Evolutionary conservation across 371 early-diverging fungal genomes (phyloP).

Genomic region (Mortierella sp.): DNA sequence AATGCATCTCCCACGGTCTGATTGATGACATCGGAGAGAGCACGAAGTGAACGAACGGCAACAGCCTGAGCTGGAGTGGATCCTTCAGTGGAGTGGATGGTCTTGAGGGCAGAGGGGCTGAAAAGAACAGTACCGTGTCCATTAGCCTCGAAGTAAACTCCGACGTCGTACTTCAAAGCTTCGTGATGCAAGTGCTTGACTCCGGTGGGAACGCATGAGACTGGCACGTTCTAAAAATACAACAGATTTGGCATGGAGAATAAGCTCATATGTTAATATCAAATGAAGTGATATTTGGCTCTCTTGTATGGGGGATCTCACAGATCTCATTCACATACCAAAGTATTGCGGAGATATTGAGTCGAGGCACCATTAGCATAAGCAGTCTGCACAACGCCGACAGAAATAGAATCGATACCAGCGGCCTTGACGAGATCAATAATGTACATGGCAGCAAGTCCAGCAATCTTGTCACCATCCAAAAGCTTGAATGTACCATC

Average conservation of each 20-base stretch:
- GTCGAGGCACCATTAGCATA: slow-evolving; percentile 99
- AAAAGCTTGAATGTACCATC: slow-evolving; percentile 87
- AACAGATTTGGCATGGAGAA: background rate
- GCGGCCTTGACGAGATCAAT: slow-evolving; percentile 88
- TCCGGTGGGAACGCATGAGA: slow-evolving; percentile 96
- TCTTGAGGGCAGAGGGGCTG: slow-evolving; percentile 83
- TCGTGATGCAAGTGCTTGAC: slow-evolving; percentile 99
- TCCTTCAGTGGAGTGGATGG: slow-evolving; percentile 78
- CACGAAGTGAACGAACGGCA: slow-evolving; percentile 82
- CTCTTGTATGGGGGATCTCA: background rate
- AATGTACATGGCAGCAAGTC: slow-evolving; percentile 93
- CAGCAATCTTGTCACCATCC: slow-evolving; percentile 98
- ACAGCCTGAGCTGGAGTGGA: slow-evolving; percentile 82
- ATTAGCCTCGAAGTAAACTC: slow-evolving; percentile 99
- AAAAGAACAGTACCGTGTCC: slow-evolving; percentile 99
- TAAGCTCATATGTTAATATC: background rate
- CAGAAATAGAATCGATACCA: slow-evolving; percentile 78
- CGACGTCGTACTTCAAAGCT: slow-evolving; percentile 97
- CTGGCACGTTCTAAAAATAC: slow-evolving; percentile 84
- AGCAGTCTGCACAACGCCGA: slow-evolving; percentile 99
- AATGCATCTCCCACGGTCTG: slow-evolving; percentile 99
- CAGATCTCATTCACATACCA: slow-evolving; percentile 65
- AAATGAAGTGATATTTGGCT: background rate
- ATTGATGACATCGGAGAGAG: slow-evolving; percentile 94
- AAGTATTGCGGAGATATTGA: slow-evolving; percentile 85